These are phyloP conservation scores for Talaromyces islandicus DNA, from an alignment of 2,329 filamentous ascomycete genomes.

Conservation along the genomic window DNA sequence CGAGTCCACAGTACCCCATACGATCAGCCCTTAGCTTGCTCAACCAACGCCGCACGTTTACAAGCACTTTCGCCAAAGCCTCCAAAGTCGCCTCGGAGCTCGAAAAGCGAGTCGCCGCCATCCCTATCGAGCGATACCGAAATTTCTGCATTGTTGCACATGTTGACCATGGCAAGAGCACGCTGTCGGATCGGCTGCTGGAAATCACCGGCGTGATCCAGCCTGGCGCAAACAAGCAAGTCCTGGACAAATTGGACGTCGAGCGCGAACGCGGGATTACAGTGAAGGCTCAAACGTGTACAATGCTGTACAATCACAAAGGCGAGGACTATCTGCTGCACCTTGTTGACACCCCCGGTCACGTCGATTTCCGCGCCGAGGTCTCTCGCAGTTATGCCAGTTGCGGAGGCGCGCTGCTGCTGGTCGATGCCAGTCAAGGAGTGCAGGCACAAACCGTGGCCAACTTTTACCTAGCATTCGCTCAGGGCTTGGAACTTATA, in stretches of 20 bases:
- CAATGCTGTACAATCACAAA: slow-evolving; percentile 86
- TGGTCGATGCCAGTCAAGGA: slow-evolving; percentile 94
- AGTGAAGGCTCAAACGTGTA: slow-evolving; percentile 97
- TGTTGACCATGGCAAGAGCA: slow-evolving; percentile 98
- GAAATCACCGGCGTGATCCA: slow-evolving; percentile 92
- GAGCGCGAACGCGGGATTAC: slow-evolving; percentile 95
- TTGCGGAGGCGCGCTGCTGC: slow-evolving; percentile 83
- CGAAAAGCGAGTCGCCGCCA: slow-evolving; percentile 50
- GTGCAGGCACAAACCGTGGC: slow-evolving; percentile 97
- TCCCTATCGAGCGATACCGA: slow-evolving; percentile 54
- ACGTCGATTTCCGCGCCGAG: slow-evolving; percentile 96
- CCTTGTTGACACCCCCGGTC: slow-evolving; percentile 91
- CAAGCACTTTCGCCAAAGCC: slow-evolving; percentile 21
- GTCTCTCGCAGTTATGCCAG: slow-evolving; percentile 94
- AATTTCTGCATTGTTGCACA: slow-evolving; percentile 99
- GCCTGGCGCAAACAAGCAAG: slow-evolving; percentile 83
- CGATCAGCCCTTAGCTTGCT: slow-evolving; percentile 21
- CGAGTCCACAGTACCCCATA: slow-evolving; percentile 18
- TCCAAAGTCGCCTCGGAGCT: slow-evolving; percentile 41
- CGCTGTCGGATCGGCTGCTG: slow-evolving; percentile 82
- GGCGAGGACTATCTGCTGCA: slow-evolving; percentile 89
- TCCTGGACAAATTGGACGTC: slow-evolving; percentile 93
- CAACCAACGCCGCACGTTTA: slow-evolving; percentile 22
- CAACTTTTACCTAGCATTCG: slow-evolving; percentile 96
- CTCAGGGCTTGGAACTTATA: slow-evolving; percentile 77